Evolutionary conservation across 495 filamentous ascomycete genomes (phyloP).

Genomic region (Trichoderma asperelloides): DNA sequence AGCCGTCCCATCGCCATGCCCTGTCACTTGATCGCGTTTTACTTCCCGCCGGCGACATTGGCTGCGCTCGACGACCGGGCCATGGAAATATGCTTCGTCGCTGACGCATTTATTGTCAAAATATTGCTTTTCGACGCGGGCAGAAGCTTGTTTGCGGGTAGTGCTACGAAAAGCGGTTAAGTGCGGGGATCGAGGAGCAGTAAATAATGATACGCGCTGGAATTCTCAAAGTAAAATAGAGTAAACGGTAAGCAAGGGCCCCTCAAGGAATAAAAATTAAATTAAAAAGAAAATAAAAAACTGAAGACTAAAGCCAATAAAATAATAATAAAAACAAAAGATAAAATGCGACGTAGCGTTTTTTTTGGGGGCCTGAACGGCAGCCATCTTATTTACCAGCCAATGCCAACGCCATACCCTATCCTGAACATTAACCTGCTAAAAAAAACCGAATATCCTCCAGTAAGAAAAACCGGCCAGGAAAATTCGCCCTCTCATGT

Average conservation of each 20-base stretch:
- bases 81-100: not conserved
- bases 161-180: not conserved
- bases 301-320: not conserved
- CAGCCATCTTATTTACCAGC: not conserved
- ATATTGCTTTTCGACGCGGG: not conserved
- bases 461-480: not conserved
- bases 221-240: no score
- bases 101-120: not conserved
- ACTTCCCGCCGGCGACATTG: not conserved
- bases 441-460: not conserved
- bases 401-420: not conserved
- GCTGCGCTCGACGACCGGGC: not conserved
- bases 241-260: not conserved
- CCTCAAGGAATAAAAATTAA: not conserved
- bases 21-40: not conserved
- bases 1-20: not conserved
- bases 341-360: no score
- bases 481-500: conserved; percentile 5
- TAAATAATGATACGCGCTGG: no score
- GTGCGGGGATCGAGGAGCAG: not conserved
- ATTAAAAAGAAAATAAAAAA: not conserved
- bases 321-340: not conserved
- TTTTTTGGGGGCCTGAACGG: not conserved
- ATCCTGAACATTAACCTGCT: not conserved
- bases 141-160: not conserved